phyloP scores from a whole-genome alignment of 345 rosid genomes.

The Sisymbrium altissimum region DNA sequence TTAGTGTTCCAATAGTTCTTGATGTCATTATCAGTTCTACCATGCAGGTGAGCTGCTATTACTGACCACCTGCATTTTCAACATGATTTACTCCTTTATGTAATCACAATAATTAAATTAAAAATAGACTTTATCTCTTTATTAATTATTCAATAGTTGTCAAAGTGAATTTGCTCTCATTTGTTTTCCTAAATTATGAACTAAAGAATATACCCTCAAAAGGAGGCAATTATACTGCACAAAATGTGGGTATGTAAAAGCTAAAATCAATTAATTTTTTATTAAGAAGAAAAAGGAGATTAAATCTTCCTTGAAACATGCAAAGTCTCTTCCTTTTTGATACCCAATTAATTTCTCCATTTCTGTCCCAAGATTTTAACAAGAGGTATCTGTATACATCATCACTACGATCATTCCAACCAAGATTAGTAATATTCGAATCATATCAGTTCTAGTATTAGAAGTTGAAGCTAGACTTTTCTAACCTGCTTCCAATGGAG shows the following conservation, averaged over 20 bases:
- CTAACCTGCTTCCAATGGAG: constrained; percentile 90
- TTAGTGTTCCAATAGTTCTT: constrained; percentile 96
- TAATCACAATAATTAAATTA: not conserved
- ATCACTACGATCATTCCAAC: not conserved
- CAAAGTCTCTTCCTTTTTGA: constrained; percentile 20
- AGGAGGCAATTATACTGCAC: constrained; percentile 33
- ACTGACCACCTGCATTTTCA: constrained; percentile 65
- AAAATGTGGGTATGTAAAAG: constrained; percentile 29
- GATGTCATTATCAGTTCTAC: constrained; percentile 90
- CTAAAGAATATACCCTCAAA: constrained; percentile 31
- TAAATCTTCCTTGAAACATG: constrained; percentile 32
- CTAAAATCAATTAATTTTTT: not conserved
- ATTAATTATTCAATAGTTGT: constrained; percentile 2
- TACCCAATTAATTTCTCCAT: constrained; percentile 6
- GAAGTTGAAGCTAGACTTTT: not conserved
- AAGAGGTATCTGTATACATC: not conserved
- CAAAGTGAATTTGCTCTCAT: not conserved
- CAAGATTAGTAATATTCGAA: not conserved
- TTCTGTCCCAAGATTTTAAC: constrained; percentile 5
- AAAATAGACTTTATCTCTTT: not conserved
- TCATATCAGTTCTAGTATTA: not conserved
- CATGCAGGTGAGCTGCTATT: constrained; percentile 84
- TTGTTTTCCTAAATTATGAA: constrained; percentile 6
- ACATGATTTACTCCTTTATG: not conserved
- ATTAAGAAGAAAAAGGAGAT: not conserved